Conservation (phyloP, 148 eudicot genomes). For the Chenopodium album region DNA sequence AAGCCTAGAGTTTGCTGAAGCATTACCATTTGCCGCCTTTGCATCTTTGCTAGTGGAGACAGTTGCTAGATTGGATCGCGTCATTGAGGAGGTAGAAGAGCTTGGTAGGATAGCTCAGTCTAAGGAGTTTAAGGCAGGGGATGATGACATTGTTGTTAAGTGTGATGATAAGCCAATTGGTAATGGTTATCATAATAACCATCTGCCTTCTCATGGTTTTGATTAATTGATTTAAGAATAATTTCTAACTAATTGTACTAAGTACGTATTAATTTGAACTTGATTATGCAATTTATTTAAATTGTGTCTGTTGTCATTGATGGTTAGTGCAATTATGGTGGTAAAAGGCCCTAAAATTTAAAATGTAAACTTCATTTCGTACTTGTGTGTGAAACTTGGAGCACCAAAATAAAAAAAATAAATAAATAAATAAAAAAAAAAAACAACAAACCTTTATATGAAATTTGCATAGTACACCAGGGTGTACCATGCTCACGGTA, state of each 20-base stretch:
- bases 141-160: slow-evolving; percentile 28
- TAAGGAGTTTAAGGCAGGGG: slow-evolving; percentile 47
- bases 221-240: slow-evolving; percentile 16
- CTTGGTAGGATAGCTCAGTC: slow-evolving; percentile 71
- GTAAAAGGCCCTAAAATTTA: too few relatives aligned
- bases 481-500: too few relatives aligned
- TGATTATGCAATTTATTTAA: neutral
- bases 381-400: too few relatives aligned
- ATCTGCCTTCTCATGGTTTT: slow-evolving; percentile 60
- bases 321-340: too few relatives aligned
- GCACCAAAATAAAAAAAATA: too few relatives aligned
- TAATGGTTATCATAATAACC: slow-evolving; percentile 30
- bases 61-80: slow-evolving; percentile 81
- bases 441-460: too few relatives aligned
- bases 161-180: slow-evolving; percentile 18
- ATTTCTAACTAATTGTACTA: neutral
- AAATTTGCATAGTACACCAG: too few relatives aligned
- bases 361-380: too few relatives aligned
- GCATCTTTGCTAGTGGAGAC: slow-evolving; percentile 83
- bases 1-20: slow-evolving; percentile 89
- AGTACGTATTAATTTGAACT: neutral
- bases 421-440: too few relatives aligned
- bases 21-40: slow-evolving; percentile 95
- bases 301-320: neutral
- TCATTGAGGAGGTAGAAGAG: slow-evolving; percentile 87